Percentiles rank a stretch among this genome's conserved stretches.
Conservation (phyloP, 192 early-diverging fungal species). For the Glomus cerebriforme region DNA sequence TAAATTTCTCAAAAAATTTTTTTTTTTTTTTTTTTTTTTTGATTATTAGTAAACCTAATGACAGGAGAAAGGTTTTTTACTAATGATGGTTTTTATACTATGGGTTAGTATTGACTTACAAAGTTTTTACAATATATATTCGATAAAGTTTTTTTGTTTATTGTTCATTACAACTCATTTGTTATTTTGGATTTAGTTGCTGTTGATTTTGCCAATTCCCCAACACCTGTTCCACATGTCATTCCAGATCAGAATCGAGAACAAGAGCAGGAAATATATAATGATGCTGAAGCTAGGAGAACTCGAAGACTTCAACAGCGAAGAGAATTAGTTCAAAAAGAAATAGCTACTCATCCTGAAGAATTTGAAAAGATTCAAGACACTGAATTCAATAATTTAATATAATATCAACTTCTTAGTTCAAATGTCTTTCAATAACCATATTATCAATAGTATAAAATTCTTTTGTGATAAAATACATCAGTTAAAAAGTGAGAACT, state of each 20-base stretch:
- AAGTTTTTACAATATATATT: not conserved
- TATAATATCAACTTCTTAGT: no score
- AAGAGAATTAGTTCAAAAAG: constrained; percentile 39
- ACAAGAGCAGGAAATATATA: constrained; percentile 37
- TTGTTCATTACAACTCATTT: not conserved
- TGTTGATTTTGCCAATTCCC: constrained; percentile 38
- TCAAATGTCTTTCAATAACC: no score
- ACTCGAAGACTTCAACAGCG: constrained; percentile 39
- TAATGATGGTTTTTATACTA: constrained; percentile 62
- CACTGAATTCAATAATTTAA: no score
- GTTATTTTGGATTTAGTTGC: constrained; percentile 35
- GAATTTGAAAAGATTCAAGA: constrained; percentile 21
- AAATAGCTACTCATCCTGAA: constrained; percentile 19
- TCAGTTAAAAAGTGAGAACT: no score
- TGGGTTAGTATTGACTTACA: constrained; percentile 36
- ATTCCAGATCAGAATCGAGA: constrained; percentile 39
- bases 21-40: not conserved
- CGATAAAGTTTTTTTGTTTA: not conserved
- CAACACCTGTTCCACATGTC: constrained; percentile 38
- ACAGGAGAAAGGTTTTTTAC: constrained; percentile 59
- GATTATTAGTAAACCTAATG: constrained; percentile 46
- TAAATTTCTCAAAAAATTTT: not conserved
- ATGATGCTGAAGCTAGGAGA: constrained; percentile 37
- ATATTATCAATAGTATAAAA: no score
- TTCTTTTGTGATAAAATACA: no score